Conservation (phyloP, 371 early-diverging fungal genomes). For the Rhizopus microsporus region DNA sequence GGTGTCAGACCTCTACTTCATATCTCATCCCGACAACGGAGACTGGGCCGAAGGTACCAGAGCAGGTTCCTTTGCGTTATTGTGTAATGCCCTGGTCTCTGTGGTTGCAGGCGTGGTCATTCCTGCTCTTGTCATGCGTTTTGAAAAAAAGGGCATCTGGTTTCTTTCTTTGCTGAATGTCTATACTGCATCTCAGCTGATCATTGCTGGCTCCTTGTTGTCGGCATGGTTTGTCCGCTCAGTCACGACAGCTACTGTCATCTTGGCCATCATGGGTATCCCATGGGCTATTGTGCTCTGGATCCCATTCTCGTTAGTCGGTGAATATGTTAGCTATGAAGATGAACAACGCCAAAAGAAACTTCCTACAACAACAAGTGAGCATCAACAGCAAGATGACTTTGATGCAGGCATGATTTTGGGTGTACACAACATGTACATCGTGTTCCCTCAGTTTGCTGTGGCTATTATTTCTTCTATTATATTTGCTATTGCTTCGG, state of each 20-base stretch:
- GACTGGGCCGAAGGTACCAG: constrained; percentile 55
- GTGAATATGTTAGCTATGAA: constrained; percentile 61
- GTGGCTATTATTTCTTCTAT: constrained; percentile 58
- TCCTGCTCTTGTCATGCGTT: constrained; percentile 42
- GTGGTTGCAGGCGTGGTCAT: constrained; percentile 58
- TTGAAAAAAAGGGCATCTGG: constrained; percentile 21
- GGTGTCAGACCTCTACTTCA: constrained; percentile 57
- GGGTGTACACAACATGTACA: constrained; percentile 84
- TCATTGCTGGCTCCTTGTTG: constrained; percentile 58
- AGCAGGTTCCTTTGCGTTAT: constrained; percentile 70
- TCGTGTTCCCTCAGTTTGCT: constrained; percentile 79
- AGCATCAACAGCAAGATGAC: constrained; percentile 38
- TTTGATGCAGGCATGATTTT: constrained; percentile 72
- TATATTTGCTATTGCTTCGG: constrained; percentile 52
- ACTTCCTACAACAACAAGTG: background rate
- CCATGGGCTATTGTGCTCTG: constrained; percentile 76
- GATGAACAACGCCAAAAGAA: constrained; percentile 28
- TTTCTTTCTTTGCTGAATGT: constrained; percentile 42
- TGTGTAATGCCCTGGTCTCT: constrained; percentile 65
- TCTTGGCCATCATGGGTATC: constrained; percentile 66
- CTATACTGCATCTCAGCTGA: constrained; percentile 57
- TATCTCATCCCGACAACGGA: constrained; percentile 29
- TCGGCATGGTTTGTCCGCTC: constrained; percentile 53
- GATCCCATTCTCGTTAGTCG: constrained; percentile 78
- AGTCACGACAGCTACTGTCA: constrained; percentile 49